Conservation (phyloP, 495 filamentous ascomycete genomes). For the Lasiosphaeria miniovina region DNA sequence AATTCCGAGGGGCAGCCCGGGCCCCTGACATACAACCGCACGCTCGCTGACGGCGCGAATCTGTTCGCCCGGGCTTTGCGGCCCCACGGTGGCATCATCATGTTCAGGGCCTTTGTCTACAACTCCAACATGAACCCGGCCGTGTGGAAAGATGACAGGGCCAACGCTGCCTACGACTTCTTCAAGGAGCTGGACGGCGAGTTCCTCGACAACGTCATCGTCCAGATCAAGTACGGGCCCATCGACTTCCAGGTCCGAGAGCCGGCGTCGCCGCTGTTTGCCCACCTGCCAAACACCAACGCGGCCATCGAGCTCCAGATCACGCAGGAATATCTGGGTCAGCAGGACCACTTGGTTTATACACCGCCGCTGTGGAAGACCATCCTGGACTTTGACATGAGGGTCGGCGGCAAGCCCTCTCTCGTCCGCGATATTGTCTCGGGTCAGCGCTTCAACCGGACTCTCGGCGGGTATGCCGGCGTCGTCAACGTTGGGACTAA, state of each 20-base stretch:
- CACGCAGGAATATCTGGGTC: slow-evolving; percentile 68
- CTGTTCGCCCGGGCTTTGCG: slow-evolving; percentile 61
- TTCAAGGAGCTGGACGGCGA: slow-evolving; percentile 62
- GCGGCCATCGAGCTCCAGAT: slow-evolving; percentile 65
- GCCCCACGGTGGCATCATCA: slow-evolving; percentile 62
- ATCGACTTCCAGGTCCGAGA: slow-evolving; percentile 78
- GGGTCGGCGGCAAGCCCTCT: slow-evolving; percentile 50
- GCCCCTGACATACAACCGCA: slow-evolving; percentile 66
- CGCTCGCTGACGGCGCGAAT: slow-evolving; percentile 66
- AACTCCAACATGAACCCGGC: slow-evolving; percentile 51
- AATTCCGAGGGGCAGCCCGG: slow-evolving; percentile 74
- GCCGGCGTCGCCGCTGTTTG: slow-evolving; percentile 65
- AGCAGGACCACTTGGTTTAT: slow-evolving; percentile 68
- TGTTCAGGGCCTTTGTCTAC: slow-evolving; percentile 76
- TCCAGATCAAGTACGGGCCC: slow-evolving; percentile 72
- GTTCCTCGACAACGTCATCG: slow-evolving; percentile 67
- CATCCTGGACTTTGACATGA: slow-evolving; percentile 63
- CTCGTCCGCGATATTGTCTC: slow-evolving; percentile 57
- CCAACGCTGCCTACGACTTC: slow-evolving; percentile 65
- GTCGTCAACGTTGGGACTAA: slow-evolving; percentile 70
- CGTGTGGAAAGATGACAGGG: slow-evolving; percentile 64
- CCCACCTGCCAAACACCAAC: slow-evolving; percentile 57
- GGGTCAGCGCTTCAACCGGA: slow-evolving; percentile 57
- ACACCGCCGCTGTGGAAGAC: slow-evolving; percentile 65
- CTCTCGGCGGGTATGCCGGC: slow-evolving; percentile 59